Evolutionary conservation across 441 rosid genomes (phyloP), one percentile per base, ranked within the genome.

Genomic region (Jatropha podagrica): DNA sequence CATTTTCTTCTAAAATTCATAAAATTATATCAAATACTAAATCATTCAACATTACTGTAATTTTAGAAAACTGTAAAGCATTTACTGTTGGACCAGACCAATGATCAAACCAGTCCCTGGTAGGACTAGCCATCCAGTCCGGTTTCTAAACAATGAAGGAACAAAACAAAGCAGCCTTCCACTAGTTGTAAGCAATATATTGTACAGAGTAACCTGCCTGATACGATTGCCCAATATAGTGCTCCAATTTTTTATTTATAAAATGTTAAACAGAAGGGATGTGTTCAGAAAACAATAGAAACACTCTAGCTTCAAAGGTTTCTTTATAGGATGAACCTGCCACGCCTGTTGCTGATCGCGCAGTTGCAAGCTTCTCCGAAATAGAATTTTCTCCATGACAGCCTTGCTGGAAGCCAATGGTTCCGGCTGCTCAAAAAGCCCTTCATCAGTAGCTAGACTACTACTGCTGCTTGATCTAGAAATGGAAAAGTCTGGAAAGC

Each of bases 391-490:
- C 74, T 91, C 91, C 80, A 76, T 71, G 51, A 85, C 82, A 54
- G 86, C 62, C 69, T 86, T 88, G 79, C 80, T 80, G 58, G 97
- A 83, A 65, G 87, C 78, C 51, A 73, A 72, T 18, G 82, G 87
- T 71, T 89, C 93, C n/a, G 86, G 88, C 79, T 84, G 93, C 80
- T 91, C 96, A 83, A 87, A 86, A 79, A 87, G 86, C 71, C 88
- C 90, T 78, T 94, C 97, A 70, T 90, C 93, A 55, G 89, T 75
- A 68, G 88, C 84, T 61, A 88, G 78, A 78, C 90, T 90, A 68
- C 88, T 76, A 18, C 77, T 79, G 72, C 93, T 87, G 79, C 86
- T 91, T 73, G 88, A 87, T 88, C 92, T 88, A 32, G 93, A 85
- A 78, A 83, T 76, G 77, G 89, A 82, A 79, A 32, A 81, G 73